Evolutionary conservation across 257 asterid species (phyloP).

Genomic region (Forsythia viridissima): DNA sequence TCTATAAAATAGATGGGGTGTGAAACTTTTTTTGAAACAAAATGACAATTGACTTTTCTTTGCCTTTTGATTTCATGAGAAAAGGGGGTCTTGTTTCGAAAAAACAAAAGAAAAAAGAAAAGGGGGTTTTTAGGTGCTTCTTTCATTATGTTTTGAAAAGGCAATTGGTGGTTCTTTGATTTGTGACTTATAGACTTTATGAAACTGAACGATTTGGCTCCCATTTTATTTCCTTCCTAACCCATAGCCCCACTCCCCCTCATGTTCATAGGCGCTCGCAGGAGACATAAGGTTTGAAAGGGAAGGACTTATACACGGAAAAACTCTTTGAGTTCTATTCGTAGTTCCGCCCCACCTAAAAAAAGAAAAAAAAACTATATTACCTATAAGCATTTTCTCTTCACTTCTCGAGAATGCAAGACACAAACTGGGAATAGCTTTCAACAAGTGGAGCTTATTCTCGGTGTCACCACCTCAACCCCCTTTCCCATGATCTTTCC

Average conservation of each 20-base stretch:
- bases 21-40: background rate
- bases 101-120: too few relatives aligned
- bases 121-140: background rate
- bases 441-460: too few relatives aligned
- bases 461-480: too few relatives aligned
- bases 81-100: background rate
- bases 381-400: too few relatives aligned
- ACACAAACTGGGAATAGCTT: too few relatives aligned
- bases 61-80: background rate
- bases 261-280: background rate
- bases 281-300: background rate
- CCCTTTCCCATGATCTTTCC: too few relatives aligned
- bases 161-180: background rate
- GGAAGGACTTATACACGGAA: background rate
- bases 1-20: slow-evolving; percentile 1
- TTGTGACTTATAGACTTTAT: background rate
- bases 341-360: too few relatives aligned
- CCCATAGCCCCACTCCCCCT: background rate
- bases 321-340: too few relatives aligned
- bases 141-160: slow-evolving; percentile 8
- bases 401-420: too few relatives aligned
- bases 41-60: background rate
- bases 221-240: background rate
- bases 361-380: too few relatives aligned
- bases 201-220: background rate